These are phyloP conservation scores for Lipomyces starkeyi DNA, from an alignment of 805 yeast species.

Conservation along the genomic window DNA sequence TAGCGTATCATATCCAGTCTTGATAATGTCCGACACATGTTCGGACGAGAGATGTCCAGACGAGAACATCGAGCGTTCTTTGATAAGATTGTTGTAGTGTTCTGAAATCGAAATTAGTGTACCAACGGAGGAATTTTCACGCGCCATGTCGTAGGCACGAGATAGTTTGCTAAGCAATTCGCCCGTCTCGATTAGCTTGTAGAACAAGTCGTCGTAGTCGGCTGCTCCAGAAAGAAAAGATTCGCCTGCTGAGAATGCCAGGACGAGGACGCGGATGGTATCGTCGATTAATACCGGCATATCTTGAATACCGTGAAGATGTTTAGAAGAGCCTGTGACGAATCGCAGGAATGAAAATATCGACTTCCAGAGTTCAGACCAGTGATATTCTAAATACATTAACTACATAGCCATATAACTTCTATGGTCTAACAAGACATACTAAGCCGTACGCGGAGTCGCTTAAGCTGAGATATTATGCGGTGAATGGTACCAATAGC, in stretches of 20 bases:
- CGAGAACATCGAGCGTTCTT: slow-evolving; percentile 22
- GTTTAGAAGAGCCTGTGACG: slow-evolving; percentile 25
- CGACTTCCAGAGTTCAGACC: slow-evolving; percentile 50
- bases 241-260: slow-evolving; percentile 45
- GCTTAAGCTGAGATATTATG: slow-evolving; percentile 32
- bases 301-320: slow-evolving; percentile 14
- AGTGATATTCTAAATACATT: slow-evolving; percentile 42
- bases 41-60: slow-evolving; percentile 38
- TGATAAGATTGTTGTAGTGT: slow-evolving; percentile 35
- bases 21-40: slow-evolving; percentile 42
- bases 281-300: slow-evolving; percentile 37
- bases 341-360: slow-evolving; percentile 43
- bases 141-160: slow-evolving; percentile 29
- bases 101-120: slow-evolving; percentile 33
- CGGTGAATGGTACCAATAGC: slow-evolving; percentile 30
- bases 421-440: slow-evolving; percentile 6
- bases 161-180: slow-evolving; percentile 40
- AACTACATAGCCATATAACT: neutral
- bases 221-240: slow-evolving; percentile 44
- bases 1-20: slow-evolving; percentile 42
- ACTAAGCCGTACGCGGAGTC: slow-evolving; percentile 25
- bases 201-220: slow-evolving; percentile 46
- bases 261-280: slow-evolving; percentile 39
- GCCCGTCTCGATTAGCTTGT: slow-evolving; percentile 42
- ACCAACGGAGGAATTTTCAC: slow-evolving; percentile 24